phyloP scores from a whole-genome alignment of 495 filamentous ascomycete genomes.

The Ramalina peruviana region DNA sequence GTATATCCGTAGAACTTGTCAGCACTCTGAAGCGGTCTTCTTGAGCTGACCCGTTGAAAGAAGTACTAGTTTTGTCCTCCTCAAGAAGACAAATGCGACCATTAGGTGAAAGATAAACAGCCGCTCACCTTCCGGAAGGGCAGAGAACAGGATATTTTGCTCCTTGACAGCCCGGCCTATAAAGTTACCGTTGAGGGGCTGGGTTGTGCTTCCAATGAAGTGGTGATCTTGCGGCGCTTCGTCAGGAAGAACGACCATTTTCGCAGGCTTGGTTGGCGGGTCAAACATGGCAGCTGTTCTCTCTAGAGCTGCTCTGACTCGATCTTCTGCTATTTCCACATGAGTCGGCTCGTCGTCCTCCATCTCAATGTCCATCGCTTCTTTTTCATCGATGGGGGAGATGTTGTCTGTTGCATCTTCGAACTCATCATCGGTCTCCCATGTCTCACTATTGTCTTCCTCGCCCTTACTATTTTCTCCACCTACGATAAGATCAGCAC shows the following conservation, averaged over 20 bases:
- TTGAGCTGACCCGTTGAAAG: too few species aligned
- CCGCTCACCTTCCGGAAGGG: conserved; percentile 32
- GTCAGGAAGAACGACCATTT: conserved; percentile 25
- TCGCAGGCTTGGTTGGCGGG: too few species aligned
- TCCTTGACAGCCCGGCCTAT: conserved; percentile 40
- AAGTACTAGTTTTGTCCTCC: too few species aligned
- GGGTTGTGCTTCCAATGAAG: conserved; percentile 19
- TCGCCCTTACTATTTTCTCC: conserved; percentile 20
- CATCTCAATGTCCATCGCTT: background rate
- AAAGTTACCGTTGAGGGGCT: conserved; percentile 10
- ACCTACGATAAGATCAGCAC: background rate
- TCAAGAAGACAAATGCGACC: too few species aligned
- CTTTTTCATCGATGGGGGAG: conserved; percentile 1
- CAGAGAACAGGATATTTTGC: conserved; percentile 38
- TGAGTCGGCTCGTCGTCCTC: conserved; percentile 10
- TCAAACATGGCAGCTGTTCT: too few species aligned
- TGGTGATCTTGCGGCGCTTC: conserved; percentile 34
- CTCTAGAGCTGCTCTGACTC: too few species aligned
- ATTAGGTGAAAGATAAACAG: too few species aligned
- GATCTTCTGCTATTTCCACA: too few species aligned
- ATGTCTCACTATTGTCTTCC: conserved; percentile 23
- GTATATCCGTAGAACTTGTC: too few species aligned
- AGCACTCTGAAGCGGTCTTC: too few species aligned
- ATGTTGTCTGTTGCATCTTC: background rate
- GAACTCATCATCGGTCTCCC: conserved; percentile 26